A percentile compares a stretch with the other conserved stretches of the same genome.
Conservation (phyloP, 2,329 filamentous ascomycete genomes). For the Cryphonectria japonica region DNA sequence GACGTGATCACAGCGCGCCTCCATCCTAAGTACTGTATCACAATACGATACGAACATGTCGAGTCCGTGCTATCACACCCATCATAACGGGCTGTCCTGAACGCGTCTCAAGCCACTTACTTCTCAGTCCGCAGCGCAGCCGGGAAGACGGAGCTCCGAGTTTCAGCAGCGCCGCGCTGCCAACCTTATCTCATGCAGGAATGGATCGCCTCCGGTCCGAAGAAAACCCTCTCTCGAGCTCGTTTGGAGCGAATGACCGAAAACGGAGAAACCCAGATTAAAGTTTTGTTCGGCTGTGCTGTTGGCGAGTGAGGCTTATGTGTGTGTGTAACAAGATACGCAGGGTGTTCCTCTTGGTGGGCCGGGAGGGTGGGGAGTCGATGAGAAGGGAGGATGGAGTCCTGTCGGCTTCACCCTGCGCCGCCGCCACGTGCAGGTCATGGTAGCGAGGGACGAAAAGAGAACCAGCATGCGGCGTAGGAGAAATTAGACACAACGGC, state of each 20-base stretch:
- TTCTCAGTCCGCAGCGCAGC: constrained; percentile 3
- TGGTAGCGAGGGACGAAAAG: background rate
- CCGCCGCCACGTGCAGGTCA: background rate
- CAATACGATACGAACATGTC: background rate
- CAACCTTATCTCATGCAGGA: constrained; percentile 13
- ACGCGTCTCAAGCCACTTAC: background rate
- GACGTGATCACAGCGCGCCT: background rate
- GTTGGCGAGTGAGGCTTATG: background rate
- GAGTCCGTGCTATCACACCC: background rate
- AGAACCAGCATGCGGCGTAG: background rate
- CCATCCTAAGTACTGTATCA: background rate
- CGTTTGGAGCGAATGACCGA: background rate
- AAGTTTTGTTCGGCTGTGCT: background rate
- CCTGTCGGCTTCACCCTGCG: background rate
- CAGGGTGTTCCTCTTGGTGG: background rate
- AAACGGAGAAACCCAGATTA: background rate
- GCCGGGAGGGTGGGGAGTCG: no score
- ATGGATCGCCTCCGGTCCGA: background rate
- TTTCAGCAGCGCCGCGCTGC: constrained; percentile 20
- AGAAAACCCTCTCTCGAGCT: background rate
- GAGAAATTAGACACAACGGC: background rate
- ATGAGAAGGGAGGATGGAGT: background rate
- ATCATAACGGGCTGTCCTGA: background rate
- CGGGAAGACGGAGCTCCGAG: constrained; percentile 22
- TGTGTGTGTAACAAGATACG: background rate